Base-by-base conservation (phyloP, 2,329 filamentous ascomycete genomes). In the Byssothecium circinans region DNA sequence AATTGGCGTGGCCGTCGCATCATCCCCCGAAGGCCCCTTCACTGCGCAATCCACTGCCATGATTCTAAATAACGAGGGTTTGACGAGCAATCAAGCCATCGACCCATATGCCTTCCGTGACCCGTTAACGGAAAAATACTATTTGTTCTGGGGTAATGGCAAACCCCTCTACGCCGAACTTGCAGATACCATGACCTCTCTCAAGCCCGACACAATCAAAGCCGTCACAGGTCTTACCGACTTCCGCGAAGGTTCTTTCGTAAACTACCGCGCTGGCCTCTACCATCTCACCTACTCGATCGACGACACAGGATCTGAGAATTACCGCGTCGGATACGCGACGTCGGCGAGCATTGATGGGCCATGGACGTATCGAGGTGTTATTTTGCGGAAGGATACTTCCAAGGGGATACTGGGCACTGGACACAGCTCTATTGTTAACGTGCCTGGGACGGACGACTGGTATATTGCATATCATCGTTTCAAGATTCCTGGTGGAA, bases 401-500 rank as follows among this genome's bases (percentile, higher is more conserved):
- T 15, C 36, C 1, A 50, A 56, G 44, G 62, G 60, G 0, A 65
- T 65, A 8, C 17, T 65, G 4, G 62, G 38, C 1, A 61, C 62
- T 1, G 62, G 61, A 0, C 62, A 65, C 34, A 63, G 42, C 33
- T 56, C 52, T 11, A 59, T 65, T 34, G 46, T 65, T n/a, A 57
- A 64, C 22, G 58, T 65, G 0, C 62, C 62, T 1, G 53, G 53
- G 0, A 63, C 62, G 1, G 61, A 63, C 32, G 58, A 65, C 23
- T 65, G 62, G 61, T 64, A 65, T 22, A 64, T 65, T 41, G 58
- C 56, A 4, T 65, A 65, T 35, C 61, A 65, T 32, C 60, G 62
- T 4, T 65, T 64, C 25, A 50, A 42, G 6, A 62, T 65, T 32
- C 60, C 61, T 0, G 47, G 47, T 22, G 61, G 62, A 1, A 53